phyloP scores from a whole-genome alignment of 1,284 basidiomycete genomes.

The Malassezia arunalokei region DNA sequence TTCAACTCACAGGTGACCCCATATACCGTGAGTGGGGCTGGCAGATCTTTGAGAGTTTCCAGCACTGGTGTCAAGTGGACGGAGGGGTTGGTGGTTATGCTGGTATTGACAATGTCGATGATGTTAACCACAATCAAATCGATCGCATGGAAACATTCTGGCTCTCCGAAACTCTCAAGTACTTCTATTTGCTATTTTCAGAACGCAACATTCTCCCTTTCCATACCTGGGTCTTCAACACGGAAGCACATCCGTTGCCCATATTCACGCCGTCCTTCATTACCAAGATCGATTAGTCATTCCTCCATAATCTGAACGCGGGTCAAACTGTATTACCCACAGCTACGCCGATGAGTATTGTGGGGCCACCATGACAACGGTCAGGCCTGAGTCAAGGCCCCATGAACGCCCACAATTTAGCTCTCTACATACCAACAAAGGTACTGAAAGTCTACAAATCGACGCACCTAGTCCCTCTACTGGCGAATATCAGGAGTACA shows the following conservation, averaged over 20 bases:
- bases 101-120: constrained; percentile 63
- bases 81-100: constrained; percentile 63
- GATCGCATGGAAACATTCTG: constrained; percentile 80
- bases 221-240: constrained; percentile 68
- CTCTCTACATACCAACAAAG: too few relatives aligned
- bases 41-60: constrained; percentile 79
- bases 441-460: too few relatives aligned
- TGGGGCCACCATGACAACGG: too few relatives aligned
- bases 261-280: constrained; percentile 31
- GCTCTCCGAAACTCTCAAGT: constrained; percentile 81
- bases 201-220: constrained; percentile 58
- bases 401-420: too few relatives aligned
- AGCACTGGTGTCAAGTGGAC: constrained; percentile 63
- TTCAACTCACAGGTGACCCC: constrained; percentile 67
- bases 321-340: too few relatives aligned
- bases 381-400: too few relatives aligned
- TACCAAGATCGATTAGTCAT: constrained; percentile 19
- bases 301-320: not conserved
- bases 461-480: too few relatives aligned
- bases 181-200: constrained; percentile 77
- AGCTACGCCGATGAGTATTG: too few relatives aligned
- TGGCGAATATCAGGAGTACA: too few relatives aligned
- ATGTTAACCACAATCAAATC: constrained; percentile 54
- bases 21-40: constrained; percentile 75
- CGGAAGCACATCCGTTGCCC: constrained; percentile 50